Conservation (phyloP, 805 yeast species). For the Zygotorulaspora sp. region DNA sequence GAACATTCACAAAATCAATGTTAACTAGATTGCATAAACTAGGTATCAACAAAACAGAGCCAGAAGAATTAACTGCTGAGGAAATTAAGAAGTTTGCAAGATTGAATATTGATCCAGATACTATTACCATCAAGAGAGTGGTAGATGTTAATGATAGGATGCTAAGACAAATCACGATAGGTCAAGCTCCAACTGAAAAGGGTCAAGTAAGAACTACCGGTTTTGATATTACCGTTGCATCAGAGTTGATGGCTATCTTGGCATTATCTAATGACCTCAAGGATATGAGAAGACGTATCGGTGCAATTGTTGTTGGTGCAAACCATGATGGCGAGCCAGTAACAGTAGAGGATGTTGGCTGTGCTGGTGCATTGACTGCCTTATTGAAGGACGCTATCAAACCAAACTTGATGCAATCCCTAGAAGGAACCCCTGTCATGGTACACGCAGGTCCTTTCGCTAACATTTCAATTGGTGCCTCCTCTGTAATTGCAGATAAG, state of each 20-base stretch:
- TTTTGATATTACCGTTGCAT: slow-evolving; percentile 93
- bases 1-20: slow-evolving; percentile 78
- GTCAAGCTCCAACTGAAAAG: slow-evolving; percentile 90
- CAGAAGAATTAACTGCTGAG: slow-evolving; percentile 71
- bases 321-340: slow-evolving; percentile 71
- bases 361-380: slow-evolving; percentile 95
- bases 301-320: slow-evolving; percentile 84
- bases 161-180: slow-evolving; percentile 82
- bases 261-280: slow-evolving; percentile 73
- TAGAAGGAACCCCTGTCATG: slow-evolving; percentile 96
- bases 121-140: slow-evolving; percentile 89
- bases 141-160: slow-evolving; percentile 92
- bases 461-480: slow-evolving; percentile 94
- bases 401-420: slow-evolving; percentile 94
- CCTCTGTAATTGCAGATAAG: slow-evolving; percentile 88
- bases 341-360: slow-evolving; percentile 91
- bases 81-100: slow-evolving; percentile 74
- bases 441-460: slow-evolving; percentile 99
- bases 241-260: slow-evolving; percentile 93
- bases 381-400: slow-evolving; percentile 92
- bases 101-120: slow-evolving; percentile 81
- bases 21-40: slow-evolving; percentile 67
- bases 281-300: slow-evolving; percentile 85
- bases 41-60: slow-evolving; percentile 77
- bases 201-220: slow-evolving; percentile 83